Conservation (phyloP, 2,329 filamentous ascomycete species). For the Bipolaris cookei region DNA sequence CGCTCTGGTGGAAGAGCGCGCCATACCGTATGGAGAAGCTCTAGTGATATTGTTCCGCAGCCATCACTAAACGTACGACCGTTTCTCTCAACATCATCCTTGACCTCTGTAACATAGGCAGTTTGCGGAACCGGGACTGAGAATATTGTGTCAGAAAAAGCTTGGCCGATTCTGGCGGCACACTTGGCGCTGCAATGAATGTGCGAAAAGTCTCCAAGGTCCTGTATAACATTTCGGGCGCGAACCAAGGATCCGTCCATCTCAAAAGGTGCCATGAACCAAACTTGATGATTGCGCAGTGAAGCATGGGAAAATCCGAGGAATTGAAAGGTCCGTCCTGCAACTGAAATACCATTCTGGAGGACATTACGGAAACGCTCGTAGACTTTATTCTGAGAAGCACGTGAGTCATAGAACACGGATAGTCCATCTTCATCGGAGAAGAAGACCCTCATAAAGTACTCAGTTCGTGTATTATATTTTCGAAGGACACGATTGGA, state of each 20-base stretch:
- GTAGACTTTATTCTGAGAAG: conserved; percentile 37
- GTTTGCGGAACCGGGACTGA: conserved; percentile 62
- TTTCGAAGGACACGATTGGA: conserved; percentile 52
- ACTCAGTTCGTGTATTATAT: conserved; percentile 31
- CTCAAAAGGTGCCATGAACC: conserved; percentile 45
- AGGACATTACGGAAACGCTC: conserved; percentile 66
- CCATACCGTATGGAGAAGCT: conserved; percentile 67
- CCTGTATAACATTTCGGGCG: conserved; percentile 58
- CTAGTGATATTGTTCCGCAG: conserved; percentile 73
- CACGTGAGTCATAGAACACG: conserved; percentile 62
- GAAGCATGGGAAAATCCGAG: conserved; percentile 46
- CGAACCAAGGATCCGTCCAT: conserved; percentile 55
- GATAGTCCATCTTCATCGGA: conserved; percentile 74
- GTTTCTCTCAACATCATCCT: conserved; percentile 63
- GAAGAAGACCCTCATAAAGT: conserved; percentile 67
- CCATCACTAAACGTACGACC: conserved; percentile 77
- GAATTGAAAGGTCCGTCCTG: conserved; percentile 39
- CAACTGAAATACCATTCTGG: conserved; percentile 58
- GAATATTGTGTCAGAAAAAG: conserved; percentile 79
- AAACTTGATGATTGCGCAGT: conserved; percentile 38
- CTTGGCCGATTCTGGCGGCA: conserved; percentile 67
- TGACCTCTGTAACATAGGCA: conserved; percentile 52
- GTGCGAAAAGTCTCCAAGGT: conserved; percentile 49
- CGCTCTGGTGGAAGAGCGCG: conserved; percentile 55
- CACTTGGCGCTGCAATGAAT: conserved; percentile 64